Evolutionary conservation across 2,329 filamentous ascomycete genomes (phyloP).

Genomic region (Xylariaceae sp.): DNA sequence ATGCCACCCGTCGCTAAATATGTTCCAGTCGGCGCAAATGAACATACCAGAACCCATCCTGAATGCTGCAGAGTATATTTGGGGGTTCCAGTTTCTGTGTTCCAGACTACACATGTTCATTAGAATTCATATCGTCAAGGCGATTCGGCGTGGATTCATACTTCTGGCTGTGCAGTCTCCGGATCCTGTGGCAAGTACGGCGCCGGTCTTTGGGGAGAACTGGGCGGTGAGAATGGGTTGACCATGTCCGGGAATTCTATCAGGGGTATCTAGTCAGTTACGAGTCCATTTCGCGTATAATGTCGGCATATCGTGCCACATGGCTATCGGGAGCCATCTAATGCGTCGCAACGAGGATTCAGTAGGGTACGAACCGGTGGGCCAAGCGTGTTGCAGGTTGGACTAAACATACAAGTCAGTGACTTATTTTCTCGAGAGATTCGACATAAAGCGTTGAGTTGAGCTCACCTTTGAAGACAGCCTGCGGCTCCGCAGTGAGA

Average conservation of each 20-base stretch:
- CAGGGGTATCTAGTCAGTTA: conserved; percentile 4
- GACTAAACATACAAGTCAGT: conserved; percentile 55
- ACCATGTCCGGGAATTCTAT: conserved; percentile 74
- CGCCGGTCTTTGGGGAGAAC: conserved; percentile 18
- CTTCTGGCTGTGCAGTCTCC: conserved; percentile 74
- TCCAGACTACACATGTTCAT: conserved; percentile 51
- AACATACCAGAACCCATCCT: conserved; percentile 82
- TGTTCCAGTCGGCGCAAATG: conserved; percentile 78
- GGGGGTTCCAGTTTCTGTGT: conserved; percentile 88
- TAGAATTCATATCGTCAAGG: conserved; percentile 3
- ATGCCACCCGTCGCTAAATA: conserved; percentile 85
- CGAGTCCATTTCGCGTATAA: neutral
- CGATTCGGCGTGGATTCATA: conserved; percentile 1
- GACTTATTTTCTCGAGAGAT: neutral
- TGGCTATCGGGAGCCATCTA: neutral
- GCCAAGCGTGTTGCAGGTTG: conserved; percentile 87
- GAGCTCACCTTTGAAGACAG: conserved; percentile 52
- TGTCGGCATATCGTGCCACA: neutral
- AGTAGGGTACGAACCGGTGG: conserved; percentile 44
- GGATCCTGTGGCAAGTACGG: conserved; percentile 64
- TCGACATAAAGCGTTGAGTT: neutral
- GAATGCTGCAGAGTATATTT: conserved; percentile 80
- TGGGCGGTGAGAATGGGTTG: conserved; percentile 60
- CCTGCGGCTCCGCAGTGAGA: conserved; percentile 69
- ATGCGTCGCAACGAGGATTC: neutral